Evolutionary conservation across 768 basidiomycete genomes (phyloP).

Genomic region (Trametes sanguinea): DNA sequence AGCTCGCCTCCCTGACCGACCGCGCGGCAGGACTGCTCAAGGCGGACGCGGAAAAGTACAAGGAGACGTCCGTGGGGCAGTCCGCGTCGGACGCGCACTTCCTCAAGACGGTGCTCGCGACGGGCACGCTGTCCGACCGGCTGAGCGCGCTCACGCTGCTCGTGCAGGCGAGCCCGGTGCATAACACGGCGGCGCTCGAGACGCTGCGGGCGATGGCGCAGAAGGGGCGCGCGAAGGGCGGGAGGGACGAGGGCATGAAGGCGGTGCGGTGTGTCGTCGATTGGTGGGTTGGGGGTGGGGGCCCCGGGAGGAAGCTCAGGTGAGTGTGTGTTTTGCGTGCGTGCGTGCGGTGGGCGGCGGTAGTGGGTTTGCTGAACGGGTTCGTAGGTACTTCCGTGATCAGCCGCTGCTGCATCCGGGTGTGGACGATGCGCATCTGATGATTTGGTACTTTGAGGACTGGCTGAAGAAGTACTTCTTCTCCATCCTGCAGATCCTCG

Average conservation of each 20-base stretch:
- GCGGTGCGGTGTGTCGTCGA: slow-evolving; percentile 90
- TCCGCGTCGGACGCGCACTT: slow-evolving; percentile 74
- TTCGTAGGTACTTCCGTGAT: slow-evolving; percentile 82
- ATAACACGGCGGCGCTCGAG: slow-evolving; percentile 81
- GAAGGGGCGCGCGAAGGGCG: slow-evolving; percentile 77
- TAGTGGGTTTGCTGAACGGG: too few relatives aligned
- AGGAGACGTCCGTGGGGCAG: slow-evolving; percentile 50
- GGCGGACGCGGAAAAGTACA: slow-evolving; percentile 46
- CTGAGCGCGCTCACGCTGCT: slow-evolving; percentile 89
- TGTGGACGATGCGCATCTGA: slow-evolving; percentile 69
- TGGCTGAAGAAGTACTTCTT: slow-evolving; percentile 99
- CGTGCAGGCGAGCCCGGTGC: slow-evolving; percentile 84
- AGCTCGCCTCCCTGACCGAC: slow-evolving; percentile 46
- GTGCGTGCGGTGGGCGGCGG: too few relatives aligned
- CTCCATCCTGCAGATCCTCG: slow-evolving; percentile 83
- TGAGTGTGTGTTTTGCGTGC: slow-evolving; percentile 38
- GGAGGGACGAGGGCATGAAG: slow-evolving; percentile 90
- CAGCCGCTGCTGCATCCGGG: slow-evolving; percentile 69
- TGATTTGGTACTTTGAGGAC: slow-evolving; percentile 93
- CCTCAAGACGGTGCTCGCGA: slow-evolving; percentile 79
- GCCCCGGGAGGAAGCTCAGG: slow-evolving; percentile 84
- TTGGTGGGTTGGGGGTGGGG: slow-evolving; percentile 98
- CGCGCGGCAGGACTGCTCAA: slow-evolving; percentile 53
- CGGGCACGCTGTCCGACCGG: slow-evolving; percentile 90
- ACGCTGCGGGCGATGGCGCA: slow-evolving; percentile 75